Evolutionary conservation across 31 red algal genomes (phyloP), one percentile per base, ranked within the genome.

Genomic region (Asparagopsis taxiformis): DNA sequence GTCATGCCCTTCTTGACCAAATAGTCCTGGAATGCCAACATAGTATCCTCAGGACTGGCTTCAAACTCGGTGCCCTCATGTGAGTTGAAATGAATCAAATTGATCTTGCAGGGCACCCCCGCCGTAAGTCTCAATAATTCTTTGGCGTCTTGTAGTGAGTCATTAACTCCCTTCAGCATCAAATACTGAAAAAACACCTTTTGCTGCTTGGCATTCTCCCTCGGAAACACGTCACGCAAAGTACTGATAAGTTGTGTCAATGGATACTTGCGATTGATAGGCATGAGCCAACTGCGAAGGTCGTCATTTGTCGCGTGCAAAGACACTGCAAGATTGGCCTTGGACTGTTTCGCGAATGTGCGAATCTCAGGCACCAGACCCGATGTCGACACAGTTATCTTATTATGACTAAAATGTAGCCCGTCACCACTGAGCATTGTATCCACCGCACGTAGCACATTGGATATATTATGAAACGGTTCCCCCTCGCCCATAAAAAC

Each of bases 401-500:
- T 93, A 70, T 78, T 84, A 23, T 93, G 89, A 49, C 79, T 86
- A 17, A 98, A 23, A 31, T 86, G 50, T 29, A 93, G 72, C 0
- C 83, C 94, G 11, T 93, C 54, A 3, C 62, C 57, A 41, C 85
- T 25, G 25, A 75, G 57, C 70, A 98, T 80, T 13, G 68, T 60
- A 31, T 98, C 76, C 35, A 93, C 61, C 3, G 89, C 94, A 2
- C 59, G 63, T 37, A 88, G 50, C 16, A 98, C 83, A 56, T 94
- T 93, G 37, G 93, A 70, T 10, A 90, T 31, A 64, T 98, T 98
- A 38, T 90, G 84, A 0, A 86, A 59, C 2, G 94, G 94, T 51
- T 98, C 92, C 23, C 94, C 94, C 69, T 90, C 88, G 25, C 89
- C 89, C 94, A 98, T 98, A 31, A 93, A 90, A 30, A 98, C 89